Evolutionary conservation across 2,329 filamentous ascomycete genomes (phyloP).

Genomic region (Metarhizium album): DNA sequence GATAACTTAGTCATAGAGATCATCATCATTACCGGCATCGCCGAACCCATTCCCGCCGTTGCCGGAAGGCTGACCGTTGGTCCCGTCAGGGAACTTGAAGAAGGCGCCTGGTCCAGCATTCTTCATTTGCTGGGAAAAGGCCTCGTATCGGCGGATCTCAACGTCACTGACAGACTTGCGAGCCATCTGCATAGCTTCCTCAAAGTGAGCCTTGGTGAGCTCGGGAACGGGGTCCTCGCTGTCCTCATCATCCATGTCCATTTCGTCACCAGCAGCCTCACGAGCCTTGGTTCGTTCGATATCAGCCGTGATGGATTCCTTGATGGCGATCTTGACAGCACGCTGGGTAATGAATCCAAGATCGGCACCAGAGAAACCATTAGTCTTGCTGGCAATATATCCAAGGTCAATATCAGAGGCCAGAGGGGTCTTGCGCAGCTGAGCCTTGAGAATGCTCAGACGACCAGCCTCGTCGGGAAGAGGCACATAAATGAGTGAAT

Average conservation of each 20-base stretch:
- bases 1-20: slow-evolving; percentile 79
- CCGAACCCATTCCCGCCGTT: slow-evolving; percentile 58
- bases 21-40: slow-evolving; percentile 86
- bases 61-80: slow-evolving; percentile 51
- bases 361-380: slow-evolving; percentile 99
- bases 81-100: slow-evolving; percentile 86
- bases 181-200: slow-evolving; percentile 95
- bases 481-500: slow-evolving; percentile 96
- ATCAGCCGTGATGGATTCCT: slow-evolving; percentile 81
- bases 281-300: slow-evolving; percentile 86
- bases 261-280: slow-evolving; percentile 75
- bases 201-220: slow-evolving; percentile 92
- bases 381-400: slow-evolving; percentile 92
- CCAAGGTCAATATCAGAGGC: slow-evolving; percentile 75
- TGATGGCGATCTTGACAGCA: slow-evolving; percentile 98
- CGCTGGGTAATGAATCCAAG: slow-evolving; percentile 98
- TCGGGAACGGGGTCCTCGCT: slow-evolving; percentile 89
- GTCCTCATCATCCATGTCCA: slow-evolving; percentile 54
- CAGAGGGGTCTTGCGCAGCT: slow-evolving; percentile 96
- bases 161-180: slow-evolving; percentile 91
- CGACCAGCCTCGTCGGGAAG: slow-evolving; percentile 87
- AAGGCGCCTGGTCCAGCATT: slow-evolving; percentile 89
- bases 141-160: slow-evolving; percentile 96
- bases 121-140: slow-evolving; percentile 99
- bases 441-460: slow-evolving; percentile 81